phyloP scores from a whole-genome alignment of 257 asterid species.

The Petrea volubilis region DNA sequence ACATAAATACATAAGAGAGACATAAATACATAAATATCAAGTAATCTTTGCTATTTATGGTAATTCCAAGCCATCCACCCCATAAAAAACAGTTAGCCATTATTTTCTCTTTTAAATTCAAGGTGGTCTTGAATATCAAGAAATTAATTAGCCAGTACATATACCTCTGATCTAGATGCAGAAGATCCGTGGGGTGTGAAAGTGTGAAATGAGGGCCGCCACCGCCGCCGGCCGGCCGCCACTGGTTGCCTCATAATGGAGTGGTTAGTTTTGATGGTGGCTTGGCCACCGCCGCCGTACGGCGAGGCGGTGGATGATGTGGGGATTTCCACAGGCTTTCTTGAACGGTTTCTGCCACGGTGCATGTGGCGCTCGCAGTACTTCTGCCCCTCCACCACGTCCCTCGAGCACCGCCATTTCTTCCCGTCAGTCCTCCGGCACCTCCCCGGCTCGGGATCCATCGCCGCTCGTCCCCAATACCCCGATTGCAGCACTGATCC shows the following conservation, averaged over 20 bases:
- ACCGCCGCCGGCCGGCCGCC: constrained; percentile 22
- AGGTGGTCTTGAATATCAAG: not conserved
- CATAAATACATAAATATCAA: no score
- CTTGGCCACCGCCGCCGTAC: constrained; percentile 29
- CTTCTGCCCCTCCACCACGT: constrained; percentile 81
- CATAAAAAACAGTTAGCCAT: not conserved
- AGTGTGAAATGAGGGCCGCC: constrained; percentile 42
- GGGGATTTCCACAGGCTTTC: constrained; percentile 99
- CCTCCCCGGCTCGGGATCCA: constrained; percentile 99
- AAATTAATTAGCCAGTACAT: not conserved
- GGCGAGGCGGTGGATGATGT: constrained; percentile 42
- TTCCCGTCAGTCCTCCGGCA: constrained; percentile 97
- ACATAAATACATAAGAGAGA: no score
- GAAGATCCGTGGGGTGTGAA: constrained; percentile 65
- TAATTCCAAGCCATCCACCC: no score
- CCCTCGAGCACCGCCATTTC: constrained; percentile 97
- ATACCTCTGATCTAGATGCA: constrained; percentile 67
- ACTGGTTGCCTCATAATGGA: constrained; percentile 12
- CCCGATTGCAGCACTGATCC: constrained; percentile 75
- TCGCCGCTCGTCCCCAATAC: constrained; percentile 73
- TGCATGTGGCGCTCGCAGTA: constrained; percentile 97
- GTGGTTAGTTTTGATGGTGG: constrained; percentile 25
- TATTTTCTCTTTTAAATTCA: not conserved
- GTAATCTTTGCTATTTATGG: not conserved
- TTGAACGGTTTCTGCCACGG: constrained; percentile 97